Base-by-base conservation (phyloP, 768 basidiomycete species). In the Mycena vulgaris region DNA sequence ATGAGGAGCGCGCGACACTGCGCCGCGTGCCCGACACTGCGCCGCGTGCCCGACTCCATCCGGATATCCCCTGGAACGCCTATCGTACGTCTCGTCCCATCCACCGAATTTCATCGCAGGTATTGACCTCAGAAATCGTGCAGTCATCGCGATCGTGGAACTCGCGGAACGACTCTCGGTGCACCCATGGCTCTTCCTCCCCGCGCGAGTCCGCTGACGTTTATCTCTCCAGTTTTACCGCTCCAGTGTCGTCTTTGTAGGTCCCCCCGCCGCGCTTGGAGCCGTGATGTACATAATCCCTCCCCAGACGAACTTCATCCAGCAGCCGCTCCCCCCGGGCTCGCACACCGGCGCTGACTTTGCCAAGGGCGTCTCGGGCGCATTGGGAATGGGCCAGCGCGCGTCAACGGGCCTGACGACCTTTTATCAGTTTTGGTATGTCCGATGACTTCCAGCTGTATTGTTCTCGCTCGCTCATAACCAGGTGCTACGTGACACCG, bases 91-190 rank as follows among this genome's bases (percentile, higher is more conserved):
- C 58, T 30, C n/a, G n/a, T 31, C 61, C 3, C 6, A 48, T 8
- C 47, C 23, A 23, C 17, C 25, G 21, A 5, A n/a, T 14, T 40
- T 4, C 10, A 27, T 62, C n/a, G n/a, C n/a, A n/a, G n/a, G n/a
- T n/a, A n/a, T 35, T 45, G 28, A 33, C 40, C 62, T 63, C n/a
- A n/a, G 35, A 37, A 37, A 61, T 16, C 47, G 33, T 28, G 5
- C 63, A 91, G 90, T 91, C 60, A 90, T 93, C 60, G 91, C 90
- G 13, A 31, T 90, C 35, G 84, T 92, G 33, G 92, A 93, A 77
- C 79, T 92, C 47, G 91, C 90, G 5, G 93, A 94, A 75, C 89
- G 93, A 17, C 94, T 94, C 80, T 93, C 92, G 45, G 88, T 89
- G 70, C 55, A 85, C 89, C 21, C n/a, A 8, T 48, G 10, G 23